Conservation (phyloP, 2,329 filamentous ascomycete genomes). For the Fusarium coffeatum region DNA sequence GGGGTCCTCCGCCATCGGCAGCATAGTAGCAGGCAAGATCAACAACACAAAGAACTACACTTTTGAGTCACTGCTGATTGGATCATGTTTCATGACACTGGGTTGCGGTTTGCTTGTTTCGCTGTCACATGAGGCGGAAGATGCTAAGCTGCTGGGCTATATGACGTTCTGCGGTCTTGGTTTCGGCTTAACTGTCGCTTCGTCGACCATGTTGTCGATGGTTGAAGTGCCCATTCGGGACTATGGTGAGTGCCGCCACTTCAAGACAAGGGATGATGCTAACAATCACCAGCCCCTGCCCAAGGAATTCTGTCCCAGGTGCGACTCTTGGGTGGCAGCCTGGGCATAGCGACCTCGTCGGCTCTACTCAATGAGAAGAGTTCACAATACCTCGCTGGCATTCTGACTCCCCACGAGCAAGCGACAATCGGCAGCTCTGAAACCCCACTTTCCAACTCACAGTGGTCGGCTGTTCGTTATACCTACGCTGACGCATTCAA, state of each 20-base stretch:
- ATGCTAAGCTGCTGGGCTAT: slow-evolving; percentile 62
- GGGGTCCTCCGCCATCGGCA: slow-evolving; percentile 60
- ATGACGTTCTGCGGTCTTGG: slow-evolving; percentile 64
- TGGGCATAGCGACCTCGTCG: slow-evolving; percentile 66
- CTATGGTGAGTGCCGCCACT: slow-evolving; percentile 53
- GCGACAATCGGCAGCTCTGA: slow-evolving; percentile 41
- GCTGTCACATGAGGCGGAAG: slow-evolving; percentile 47
- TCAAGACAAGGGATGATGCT: slow-evolving; percentile 2
- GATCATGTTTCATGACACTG: slow-evolving; percentile 57
- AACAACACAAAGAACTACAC: slow-evolving; percentile 57
- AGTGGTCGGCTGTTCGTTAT: slow-evolving; percentile 50
- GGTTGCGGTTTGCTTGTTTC: slow-evolving; percentile 62
- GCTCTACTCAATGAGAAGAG: slow-evolving; percentile 56
- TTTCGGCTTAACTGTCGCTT: slow-evolving; percentile 61
- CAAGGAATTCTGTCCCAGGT: slow-evolving; percentile 65
- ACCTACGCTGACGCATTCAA: slow-evolving; percentile 60
- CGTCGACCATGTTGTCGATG: slow-evolving; percentile 59
- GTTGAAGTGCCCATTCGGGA: slow-evolving; percentile 58
- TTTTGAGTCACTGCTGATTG: slow-evolving; percentile 57
- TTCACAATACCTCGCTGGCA: slow-evolving; percentile 44
- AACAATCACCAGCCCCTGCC: slow-evolving; percentile 56
- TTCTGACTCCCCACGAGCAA: slow-evolving; percentile 47
- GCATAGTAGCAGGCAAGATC: slow-evolving; percentile 55
- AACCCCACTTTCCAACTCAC: slow-evolving; percentile 41
- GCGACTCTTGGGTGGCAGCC: slow-evolving; percentile 64